Evolutionary conservation across 768 basidiomycete species (phyloP).

Genomic region (Lactarius quietus): DNA sequence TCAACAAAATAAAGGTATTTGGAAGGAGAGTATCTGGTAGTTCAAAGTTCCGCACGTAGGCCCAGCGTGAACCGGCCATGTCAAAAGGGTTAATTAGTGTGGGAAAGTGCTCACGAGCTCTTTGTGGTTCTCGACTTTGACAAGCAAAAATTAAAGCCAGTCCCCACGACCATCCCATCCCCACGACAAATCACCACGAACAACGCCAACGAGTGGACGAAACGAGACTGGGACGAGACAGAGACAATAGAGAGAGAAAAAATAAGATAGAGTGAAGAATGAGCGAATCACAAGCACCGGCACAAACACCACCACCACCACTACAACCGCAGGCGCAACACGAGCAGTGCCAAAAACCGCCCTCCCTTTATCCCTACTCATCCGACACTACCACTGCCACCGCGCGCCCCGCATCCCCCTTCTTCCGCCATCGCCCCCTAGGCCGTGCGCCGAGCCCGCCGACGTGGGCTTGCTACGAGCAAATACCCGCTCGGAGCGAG

Average conservation of each 20-base stretch:
- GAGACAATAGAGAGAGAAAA: background rate
- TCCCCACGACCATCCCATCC: background rate
- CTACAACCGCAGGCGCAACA: background rate
- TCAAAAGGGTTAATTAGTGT: slow-evolving; percentile 7
- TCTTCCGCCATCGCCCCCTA: slow-evolving; percentile 65
- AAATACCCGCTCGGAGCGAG: slow-evolving; percentile 47
- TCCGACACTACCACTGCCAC: slow-evolving; percentile 22
- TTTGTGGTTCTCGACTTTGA: slow-evolving; percentile 6
- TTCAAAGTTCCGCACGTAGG: slow-evolving; percentile 88
- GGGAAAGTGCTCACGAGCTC: slow-evolving; percentile 13
- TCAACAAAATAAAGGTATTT: slow-evolving; percentile 76
- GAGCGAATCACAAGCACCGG: slow-evolving; percentile 3
- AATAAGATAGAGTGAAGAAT: background rate
- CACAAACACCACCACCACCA: background rate
- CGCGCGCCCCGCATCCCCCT: slow-evolving; percentile 35
- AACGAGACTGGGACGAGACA: background rate
- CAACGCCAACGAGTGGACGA: background rate
- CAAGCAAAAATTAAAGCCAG: background rate
- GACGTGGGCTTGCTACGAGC: slow-evolving; percentile 89
- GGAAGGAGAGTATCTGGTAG: slow-evolving; percentile 83
- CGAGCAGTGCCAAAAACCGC: slow-evolving; percentile 13
- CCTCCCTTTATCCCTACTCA: slow-evolving; percentile 18
- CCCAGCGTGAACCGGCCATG: slow-evolving; percentile 92
- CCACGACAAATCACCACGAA: background rate
- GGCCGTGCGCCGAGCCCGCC: slow-evolving; percentile 81